Percentiles rank a stretch among this genome's conserved stretches.
These are phyloP conservation scores for Erodium maritimum DNA, from an alignment of 345 rosid genomes.

Conservation along the genomic window DNA sequence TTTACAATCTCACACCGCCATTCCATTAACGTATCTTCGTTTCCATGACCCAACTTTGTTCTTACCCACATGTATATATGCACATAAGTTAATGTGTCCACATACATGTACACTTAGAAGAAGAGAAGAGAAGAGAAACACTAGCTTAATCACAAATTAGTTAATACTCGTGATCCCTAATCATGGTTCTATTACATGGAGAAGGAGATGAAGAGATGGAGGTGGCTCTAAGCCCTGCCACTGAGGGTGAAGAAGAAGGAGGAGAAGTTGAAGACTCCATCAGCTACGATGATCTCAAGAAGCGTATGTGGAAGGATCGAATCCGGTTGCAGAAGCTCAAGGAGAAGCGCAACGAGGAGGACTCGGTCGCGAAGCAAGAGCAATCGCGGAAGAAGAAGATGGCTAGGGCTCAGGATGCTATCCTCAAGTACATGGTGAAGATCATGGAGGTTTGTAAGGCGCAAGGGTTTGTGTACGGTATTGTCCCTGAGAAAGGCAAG, in stretches of 20 bases:
- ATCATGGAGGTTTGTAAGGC: slow-evolving; percentile 65
- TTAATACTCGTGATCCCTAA: too few relatives aligned
- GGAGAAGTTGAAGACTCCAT: slow-evolving; percentile 16
- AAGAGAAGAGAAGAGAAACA: neutral
- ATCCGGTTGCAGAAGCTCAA: slow-evolving; percentile 35
- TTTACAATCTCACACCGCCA: neutral
- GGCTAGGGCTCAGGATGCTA: slow-evolving; percentile 54
- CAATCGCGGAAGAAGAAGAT: slow-evolving; percentile 39
- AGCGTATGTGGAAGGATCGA: slow-evolving; percentile 47
- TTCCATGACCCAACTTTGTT: neutral
- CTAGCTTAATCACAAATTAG: neutral
- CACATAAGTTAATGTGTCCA: too few relatives aligned
- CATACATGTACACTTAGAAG: too few relatives aligned
- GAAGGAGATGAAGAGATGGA: slow-evolving; percentile 1
- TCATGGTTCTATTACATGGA: neutral
- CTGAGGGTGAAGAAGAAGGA: neutral
- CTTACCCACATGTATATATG: too few relatives aligned
- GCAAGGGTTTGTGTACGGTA: slow-evolving; percentile 59
- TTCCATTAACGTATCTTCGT: neutral
- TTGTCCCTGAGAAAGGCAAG: slow-evolving; percentile 60
- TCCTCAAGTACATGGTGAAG: slow-evolving; percentile 63
- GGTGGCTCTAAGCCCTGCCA: neutral
- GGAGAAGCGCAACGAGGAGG: slow-evolving; percentile 12
- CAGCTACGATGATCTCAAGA: slow-evolving; percentile 48
- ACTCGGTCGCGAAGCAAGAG: slow-evolving; percentile 11